phyloP scores from a whole-genome alignment of 2,329 filamentous ascomycete genomes.

The Teratosphaeria gauchensis region DNA sequence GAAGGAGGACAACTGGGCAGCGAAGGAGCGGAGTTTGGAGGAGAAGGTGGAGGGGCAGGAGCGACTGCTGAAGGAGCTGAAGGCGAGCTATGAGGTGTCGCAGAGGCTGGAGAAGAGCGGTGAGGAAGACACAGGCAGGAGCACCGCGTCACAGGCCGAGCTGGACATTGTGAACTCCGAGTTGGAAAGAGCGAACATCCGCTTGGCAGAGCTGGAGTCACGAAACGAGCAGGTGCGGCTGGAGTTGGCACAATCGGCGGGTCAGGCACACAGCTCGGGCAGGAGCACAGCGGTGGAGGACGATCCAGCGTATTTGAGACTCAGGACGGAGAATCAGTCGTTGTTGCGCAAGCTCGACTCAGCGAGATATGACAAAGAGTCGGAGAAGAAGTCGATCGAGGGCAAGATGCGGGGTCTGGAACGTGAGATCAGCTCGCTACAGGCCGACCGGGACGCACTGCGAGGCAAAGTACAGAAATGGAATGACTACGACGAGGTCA shows the following conservation, averaged over 20 bases:
- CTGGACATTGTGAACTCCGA: constrained; percentile 89
- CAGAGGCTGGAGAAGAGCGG: constrained; percentile 67
- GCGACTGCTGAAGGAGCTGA: constrained; percentile 81
- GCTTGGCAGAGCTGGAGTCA: constrained; percentile 83
- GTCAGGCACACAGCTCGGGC: constrained; percentile 53
- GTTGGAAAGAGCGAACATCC: constrained; percentile 75
- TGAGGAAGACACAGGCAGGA: constrained; percentile 37
- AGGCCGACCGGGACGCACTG: constrained; percentile 70
- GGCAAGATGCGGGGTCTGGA: constrained; percentile 67
- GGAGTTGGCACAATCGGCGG: constrained; percentile 82
- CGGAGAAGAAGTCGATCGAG: constrained; percentile 67
- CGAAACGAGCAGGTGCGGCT: constrained; percentile 88
- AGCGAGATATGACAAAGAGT: constrained; percentile 72
- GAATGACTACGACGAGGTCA: constrained; percentile 92
- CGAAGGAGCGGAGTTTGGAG: constrained; percentile 82
- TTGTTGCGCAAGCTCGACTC: constrained; percentile 81
- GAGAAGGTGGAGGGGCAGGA: constrained; percentile 95
- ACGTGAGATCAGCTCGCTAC: constrained; percentile 63
- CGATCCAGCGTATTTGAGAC: constrained; percentile 76
- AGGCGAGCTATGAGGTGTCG: constrained; percentile 93
- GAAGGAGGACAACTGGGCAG: constrained; percentile 92
- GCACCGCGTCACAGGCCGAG: constrained; percentile 74
- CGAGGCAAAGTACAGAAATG: constrained; percentile 77
- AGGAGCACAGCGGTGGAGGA: constrained; percentile 62
- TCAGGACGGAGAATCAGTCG: constrained; percentile 88